Percentiles rank a stretch among this genome's conserved stretches.
Conservation (phyloP, 345 rosid genomes). For the Hibiscus tridactylites region DNA sequence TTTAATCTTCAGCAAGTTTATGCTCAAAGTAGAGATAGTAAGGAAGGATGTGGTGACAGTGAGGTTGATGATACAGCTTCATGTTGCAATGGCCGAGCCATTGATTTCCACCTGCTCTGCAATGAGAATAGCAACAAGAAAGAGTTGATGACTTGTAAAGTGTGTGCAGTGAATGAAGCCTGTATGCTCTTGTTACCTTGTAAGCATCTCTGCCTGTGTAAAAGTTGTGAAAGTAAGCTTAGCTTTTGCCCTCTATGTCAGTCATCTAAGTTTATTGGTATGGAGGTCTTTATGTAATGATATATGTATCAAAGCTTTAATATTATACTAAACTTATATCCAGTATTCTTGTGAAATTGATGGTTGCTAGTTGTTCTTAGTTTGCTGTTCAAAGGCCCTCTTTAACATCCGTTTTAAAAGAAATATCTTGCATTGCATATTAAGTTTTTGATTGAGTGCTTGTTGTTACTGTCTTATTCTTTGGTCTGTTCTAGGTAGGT, state of each 20-base stretch:
- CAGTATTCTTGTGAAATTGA: constrained; percentile 15
- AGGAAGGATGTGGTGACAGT: constrained; percentile 89
- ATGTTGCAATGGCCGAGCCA: constrained; percentile 52
- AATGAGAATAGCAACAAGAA: constrained; percentile 31
- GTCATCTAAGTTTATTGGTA: constrained; percentile 60
- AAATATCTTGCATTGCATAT: not conserved
- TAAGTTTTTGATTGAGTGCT: not conserved
- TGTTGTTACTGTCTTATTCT: too few species aligned
- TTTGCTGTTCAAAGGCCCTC: not conserved
- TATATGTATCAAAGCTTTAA: constrained; percentile 11
- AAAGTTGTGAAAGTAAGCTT: constrained; percentile 78
- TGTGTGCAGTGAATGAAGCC: constrained; percentile 59
- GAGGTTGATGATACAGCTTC: constrained; percentile 87
- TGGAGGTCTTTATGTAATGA: constrained; percentile 74
- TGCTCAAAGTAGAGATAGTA: constrained; percentile 55
- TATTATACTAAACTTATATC: constrained; percentile 15
- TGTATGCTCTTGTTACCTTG: constrained; percentile 88
- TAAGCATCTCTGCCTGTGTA: constrained; percentile 92
- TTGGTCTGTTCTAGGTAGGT: not conserved
- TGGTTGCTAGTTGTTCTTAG: constrained; percentile 2
- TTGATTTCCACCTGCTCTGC: constrained; percentile 42
- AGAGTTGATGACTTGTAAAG: constrained; percentile 59
- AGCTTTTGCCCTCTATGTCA: constrained; percentile 80
- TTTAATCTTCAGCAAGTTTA: constrained; percentile 61
- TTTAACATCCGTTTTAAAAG: not conserved